These are phyloP conservation scores for Suillus ampliporus DNA, from an alignment of 768 basidiomycete genomes.

Conservation along the genomic window DNA sequence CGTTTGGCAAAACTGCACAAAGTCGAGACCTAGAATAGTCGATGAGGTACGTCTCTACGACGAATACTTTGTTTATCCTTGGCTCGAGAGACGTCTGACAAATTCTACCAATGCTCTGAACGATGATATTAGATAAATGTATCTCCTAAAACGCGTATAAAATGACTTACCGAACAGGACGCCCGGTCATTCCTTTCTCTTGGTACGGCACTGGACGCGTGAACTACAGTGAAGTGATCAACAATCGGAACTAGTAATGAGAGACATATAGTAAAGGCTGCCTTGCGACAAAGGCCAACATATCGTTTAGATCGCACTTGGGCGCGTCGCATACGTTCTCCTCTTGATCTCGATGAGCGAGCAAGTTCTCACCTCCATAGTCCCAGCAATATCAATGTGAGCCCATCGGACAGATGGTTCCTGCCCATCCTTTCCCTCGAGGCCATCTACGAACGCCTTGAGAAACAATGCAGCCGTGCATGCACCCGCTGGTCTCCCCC, in stretches of 20 bases:
- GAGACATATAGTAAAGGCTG: not conserved
- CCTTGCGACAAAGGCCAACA: too few species aligned
- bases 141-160: not conserved
- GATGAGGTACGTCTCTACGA: too few species aligned
- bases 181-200: conserved; percentile 80
- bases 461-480: conserved; percentile 89
- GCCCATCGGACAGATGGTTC: conserved; percentile 76
- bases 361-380: conserved; percentile 64
- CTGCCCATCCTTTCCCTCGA: conserved; percentile 70
- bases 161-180: conserved; percentile 69
- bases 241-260: not conserved
- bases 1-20: not conserved
- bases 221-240: conserved; percentile 39
- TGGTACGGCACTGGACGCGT: conserved; percentile 64
- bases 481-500: conserved; percentile 73
- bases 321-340: conserved; percentile 40
- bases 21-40: not conserved
- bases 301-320: not conserved
- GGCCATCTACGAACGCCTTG: conserved; percentile 79
- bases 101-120: conserved; percentile 41
- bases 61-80: conserved; percentile 4
- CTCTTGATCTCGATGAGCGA: conserved; percentile 27
- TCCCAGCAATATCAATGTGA: conserved; percentile 83
- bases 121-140: not conserved
- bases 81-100: conserved; percentile 30